These are phyloP conservation scores for Sporothrix brunneoviolacea DNA, from an alignment of 2,329 filamentous ascomycete species.

Conservation along the genomic window DNA sequence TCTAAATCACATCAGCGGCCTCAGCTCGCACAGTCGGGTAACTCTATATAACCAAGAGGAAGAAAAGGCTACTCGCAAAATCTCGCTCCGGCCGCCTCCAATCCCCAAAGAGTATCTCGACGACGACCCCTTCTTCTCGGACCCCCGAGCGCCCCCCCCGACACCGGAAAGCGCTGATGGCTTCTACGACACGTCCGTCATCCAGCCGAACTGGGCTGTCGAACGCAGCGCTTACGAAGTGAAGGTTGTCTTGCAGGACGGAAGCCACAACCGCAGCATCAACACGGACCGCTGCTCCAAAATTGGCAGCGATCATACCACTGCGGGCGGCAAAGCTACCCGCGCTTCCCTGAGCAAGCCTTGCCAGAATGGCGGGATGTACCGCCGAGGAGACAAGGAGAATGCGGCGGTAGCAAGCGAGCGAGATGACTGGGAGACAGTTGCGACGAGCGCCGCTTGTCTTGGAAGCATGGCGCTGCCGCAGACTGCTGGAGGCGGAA, in stretches of 20 bases:
- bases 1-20: conserved; percentile 27
- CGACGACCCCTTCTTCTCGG: conserved; percentile 1
- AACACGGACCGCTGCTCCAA: not conserved
- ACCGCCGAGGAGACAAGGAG: not conserved
- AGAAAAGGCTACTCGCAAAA: conserved; percentile 24
- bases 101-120: conserved; percentile 13
- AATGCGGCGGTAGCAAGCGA: conserved; percentile 22
- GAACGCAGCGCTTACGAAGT: conserved; percentile 17
- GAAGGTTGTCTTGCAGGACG: conserved; percentile 20
- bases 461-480: conserved; percentile 20
- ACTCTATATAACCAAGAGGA: conserved; percentile 21
- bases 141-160: not conserved
- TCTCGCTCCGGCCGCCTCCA: conserved; percentile 11
- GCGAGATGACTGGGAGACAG: conserved; percentile 34
- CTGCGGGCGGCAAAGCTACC: not conserved
- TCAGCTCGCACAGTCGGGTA: conserved; percentile 21
- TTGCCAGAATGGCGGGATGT: not conserved
- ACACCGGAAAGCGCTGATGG: conserved; percentile 12
- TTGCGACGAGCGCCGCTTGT: conserved; percentile 26
- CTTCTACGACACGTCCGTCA: conserved; percentile 15
- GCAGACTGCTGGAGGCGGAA: not conserved
- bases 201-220: conserved; percentile 14
- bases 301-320: not conserved
- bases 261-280: not conserved
- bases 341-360: not conserved